Conservation (phyloP, 179 eudicot genomes). For the Corrigiola litoralis region DNA sequence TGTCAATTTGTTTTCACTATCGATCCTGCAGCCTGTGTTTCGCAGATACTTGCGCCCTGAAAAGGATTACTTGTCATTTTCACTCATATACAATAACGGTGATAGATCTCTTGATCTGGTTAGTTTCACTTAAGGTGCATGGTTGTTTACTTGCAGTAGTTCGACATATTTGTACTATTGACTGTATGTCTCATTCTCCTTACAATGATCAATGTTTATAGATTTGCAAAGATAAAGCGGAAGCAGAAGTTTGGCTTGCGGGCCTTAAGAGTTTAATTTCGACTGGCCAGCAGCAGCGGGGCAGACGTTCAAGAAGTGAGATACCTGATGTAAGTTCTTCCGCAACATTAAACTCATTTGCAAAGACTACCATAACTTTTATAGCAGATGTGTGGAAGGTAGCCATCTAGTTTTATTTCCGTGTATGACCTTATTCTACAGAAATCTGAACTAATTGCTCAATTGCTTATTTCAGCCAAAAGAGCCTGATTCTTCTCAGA, state of each 20-base stretch:
- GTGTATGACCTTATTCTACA: no score
- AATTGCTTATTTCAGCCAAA: constrained; percentile 35
- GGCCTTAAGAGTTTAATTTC: constrained; percentile 58
- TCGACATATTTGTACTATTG: background rate
- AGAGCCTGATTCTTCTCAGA: constrained; percentile 35
- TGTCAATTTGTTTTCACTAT: background rate
- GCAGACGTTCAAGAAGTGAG: constrained; percentile 60
- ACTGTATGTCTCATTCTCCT: background rate
- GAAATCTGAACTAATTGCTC: background rate
- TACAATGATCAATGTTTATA: constrained; percentile 19
- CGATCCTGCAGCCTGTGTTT: constrained; percentile 63
- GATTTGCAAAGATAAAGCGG: constrained; percentile 88
- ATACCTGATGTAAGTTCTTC: constrained; percentile 52
- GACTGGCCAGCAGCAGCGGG: constrained; percentile 35
- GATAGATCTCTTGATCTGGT: constrained; percentile 97
- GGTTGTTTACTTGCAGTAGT: background rate
- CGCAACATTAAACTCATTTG: background rate
- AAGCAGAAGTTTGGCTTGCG: constrained; percentile 78
- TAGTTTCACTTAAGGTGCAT: constrained; percentile 16
- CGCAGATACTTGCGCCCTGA: constrained; percentile 79
- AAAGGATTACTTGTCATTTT: constrained; percentile 90
- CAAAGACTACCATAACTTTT: background rate
- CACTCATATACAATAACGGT: constrained; percentile 79
- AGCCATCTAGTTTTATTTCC: no score
- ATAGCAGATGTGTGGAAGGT: no score